Evolutionary conservation across 441 rosid species (phyloP), one percentile per base, ranked within the genome.

Genomic region (Croton laevigatus): DNA sequence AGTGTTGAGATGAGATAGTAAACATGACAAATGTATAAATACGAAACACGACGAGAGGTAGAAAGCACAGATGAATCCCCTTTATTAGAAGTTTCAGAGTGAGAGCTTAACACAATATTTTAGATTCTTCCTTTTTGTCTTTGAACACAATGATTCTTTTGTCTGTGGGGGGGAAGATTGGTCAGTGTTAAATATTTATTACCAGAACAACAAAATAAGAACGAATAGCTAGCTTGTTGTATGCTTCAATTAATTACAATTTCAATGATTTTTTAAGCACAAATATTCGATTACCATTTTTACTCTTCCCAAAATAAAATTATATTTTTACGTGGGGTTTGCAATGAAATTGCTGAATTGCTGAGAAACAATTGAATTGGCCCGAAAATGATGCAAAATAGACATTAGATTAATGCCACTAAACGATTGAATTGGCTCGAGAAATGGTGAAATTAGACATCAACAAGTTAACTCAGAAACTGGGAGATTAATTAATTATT

Each of bases 61-160:
- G 58, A 65, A 66, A 66, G 71, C 55, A 42, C 62, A 52, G 40
- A 37, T 65, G 32, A 27, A 27, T 42, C n/a, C 60, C 70, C 69
- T 60, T 49, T 11, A 22, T 57, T 20, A 60, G 72, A n/a, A 66
- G 16, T 11, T 22, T 71, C 65, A 12, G 67, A 37, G 76, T 64
- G 73, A 49, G 8, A 22, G 55, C 32, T 74, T 46, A 73, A n/a
- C 44, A n/a, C 46, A 37, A 3, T 23, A 60, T 59, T 17, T 36
- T 42, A 67, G 59, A 60, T 71, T 16, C 20, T 61, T 61, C 19
- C 2, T 34, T 62, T 68, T 69, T 62, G 61, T 69, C 9, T 14
- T 38, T 2, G 14, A 48, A 12, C 59, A 69, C 69, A 71, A 71
- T 38, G 38, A 69, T 68, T 73, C 68, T 73, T 76, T 81, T 76